A percentile compares a stretch with the other conserved stretches of the same genome.
Evolutionary conservation across 176 grass and related monocot species (phyloP).

Genomic region (Cenchrus americanus): DNA sequence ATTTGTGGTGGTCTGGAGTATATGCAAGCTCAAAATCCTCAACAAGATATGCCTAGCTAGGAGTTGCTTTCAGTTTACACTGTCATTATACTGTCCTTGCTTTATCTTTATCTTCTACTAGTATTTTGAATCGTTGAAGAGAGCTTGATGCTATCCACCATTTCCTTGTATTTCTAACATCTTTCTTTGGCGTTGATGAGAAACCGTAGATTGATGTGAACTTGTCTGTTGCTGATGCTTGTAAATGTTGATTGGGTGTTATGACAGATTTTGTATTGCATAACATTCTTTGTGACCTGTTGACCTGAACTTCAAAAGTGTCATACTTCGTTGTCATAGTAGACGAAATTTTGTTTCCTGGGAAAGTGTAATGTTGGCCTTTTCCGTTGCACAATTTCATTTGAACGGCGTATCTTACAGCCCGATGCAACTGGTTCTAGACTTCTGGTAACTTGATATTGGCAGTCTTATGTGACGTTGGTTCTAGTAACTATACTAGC

Average conservation of each 20-base stretch:
- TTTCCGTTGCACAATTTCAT: not conserved
- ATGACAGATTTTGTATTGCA: not conserved
- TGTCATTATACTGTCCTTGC: slow-evolving; percentile 27
- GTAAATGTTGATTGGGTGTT: not conserved
- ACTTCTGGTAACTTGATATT: no score
- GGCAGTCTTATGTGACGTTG: no score
- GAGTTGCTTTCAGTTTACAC: slow-evolving; percentile 30
- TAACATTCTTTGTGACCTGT: not conserved
- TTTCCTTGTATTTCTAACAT: not conserved
- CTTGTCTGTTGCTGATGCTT: not conserved
- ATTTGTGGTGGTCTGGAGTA: slow-evolving; percentile 33
- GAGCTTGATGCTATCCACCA: not conserved
- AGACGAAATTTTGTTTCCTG: not conserved
- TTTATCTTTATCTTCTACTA: not conserved
- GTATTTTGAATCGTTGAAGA: slow-evolving; percentile 16
- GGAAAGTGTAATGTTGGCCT: not conserved
- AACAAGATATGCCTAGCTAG: not conserved
- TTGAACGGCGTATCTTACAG: not conserved
- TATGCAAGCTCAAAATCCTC: slow-evolving; percentile 1
- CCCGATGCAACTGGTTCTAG: not conserved
- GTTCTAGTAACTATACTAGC: not conserved
- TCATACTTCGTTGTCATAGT: not conserved
- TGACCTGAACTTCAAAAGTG: not conserved
- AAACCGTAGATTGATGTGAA: not conserved
- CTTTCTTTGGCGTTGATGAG: not conserved